Conservation (phyloP, 192 early-diverging fungal species). For the Coemansia brasiliensis region DNA sequence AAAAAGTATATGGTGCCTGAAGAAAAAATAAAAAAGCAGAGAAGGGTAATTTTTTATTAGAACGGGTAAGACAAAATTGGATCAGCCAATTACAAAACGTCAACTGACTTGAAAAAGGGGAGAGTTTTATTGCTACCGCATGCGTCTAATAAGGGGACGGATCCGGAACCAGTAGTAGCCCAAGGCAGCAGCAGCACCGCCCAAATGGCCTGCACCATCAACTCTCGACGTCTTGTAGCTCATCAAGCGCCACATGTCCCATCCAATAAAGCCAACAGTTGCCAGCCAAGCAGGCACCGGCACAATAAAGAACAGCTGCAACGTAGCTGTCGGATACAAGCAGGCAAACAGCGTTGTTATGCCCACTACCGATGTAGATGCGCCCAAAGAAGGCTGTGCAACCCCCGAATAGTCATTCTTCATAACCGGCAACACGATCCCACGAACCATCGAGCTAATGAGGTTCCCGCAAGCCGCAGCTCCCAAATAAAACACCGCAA, state of each 20-base stretch:
- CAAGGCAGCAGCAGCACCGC: slow-evolving; percentile 45
- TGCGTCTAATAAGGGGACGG: slow-evolving; percentile 39
- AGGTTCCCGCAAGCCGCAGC: slow-evolving; percentile 31
- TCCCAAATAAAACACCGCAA: slow-evolving; percentile 42
- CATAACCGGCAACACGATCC: slow-evolving; percentile 8
- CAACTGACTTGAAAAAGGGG: background rate
- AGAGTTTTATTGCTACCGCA: slow-evolving; percentile 17
- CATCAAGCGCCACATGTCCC: slow-evolving; percentile 37
- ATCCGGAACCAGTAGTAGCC: slow-evolving; percentile 56
- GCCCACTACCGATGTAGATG: slow-evolving; percentile 47
- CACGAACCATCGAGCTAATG: slow-evolving; percentile 34
- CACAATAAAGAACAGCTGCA: slow-evolving; percentile 42
- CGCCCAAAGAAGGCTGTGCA: slow-evolving; percentile 37
- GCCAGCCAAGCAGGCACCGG: slow-evolving; percentile 49
- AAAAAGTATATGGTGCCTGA: background rate
- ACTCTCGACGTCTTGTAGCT: slow-evolving; percentile 10
- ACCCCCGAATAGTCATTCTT: slow-evolving; percentile 9
- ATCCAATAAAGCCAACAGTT: slow-evolving; percentile 37
- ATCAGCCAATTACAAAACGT: slow-evolving; percentile 5
- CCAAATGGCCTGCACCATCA: slow-evolving; percentile 57
- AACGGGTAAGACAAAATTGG: background rate
- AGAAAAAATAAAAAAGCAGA: background rate
- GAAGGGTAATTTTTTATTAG: no score
- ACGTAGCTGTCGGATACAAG: slow-evolving; percentile 33
- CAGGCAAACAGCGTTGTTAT: slow-evolving; percentile 51